phyloP scores from a whole-genome alignment of 1,284 basidiomycete genomes.

The Xanthoconium separans region DNA sequence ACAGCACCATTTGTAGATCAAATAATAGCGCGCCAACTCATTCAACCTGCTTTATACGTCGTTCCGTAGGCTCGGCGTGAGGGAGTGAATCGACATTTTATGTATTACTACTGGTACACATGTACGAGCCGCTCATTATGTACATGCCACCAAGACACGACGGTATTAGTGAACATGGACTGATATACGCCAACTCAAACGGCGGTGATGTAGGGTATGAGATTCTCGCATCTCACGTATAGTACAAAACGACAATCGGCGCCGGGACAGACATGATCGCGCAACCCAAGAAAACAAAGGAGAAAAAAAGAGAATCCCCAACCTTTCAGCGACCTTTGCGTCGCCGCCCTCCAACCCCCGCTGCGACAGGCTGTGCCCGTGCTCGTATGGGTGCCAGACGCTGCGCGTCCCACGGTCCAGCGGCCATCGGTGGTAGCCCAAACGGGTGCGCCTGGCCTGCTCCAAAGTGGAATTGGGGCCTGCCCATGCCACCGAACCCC shows the following conservation, averaged over 20 bases:
- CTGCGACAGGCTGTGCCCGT: not conserved
- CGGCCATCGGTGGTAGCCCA: not conserved
- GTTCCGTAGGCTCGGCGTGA: not conserved
- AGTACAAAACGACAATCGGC: not conserved
- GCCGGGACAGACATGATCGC: not conserved
- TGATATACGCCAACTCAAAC: conserved; percentile 1
- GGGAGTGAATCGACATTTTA: not conserved
- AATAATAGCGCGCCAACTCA: not conserved
- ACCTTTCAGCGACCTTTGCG: conserved; percentile 9
- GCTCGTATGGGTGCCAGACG: not conserved
- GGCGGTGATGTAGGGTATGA: not conserved
- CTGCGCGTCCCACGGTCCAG: not conserved
- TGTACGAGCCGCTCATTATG: not conserved
- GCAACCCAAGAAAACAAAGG: not conserved
- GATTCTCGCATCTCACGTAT: not conserved
- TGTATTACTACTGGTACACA: not conserved
- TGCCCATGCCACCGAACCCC: not conserved
- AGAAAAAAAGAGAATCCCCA: not conserved
- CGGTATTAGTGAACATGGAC: not conserved
- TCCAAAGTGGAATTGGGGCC: conserved; percentile 15
- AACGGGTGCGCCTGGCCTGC: conserved; percentile 15
- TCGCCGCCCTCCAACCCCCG: conserved; percentile 5
- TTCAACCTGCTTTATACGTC: not conserved
- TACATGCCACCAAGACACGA: not conserved
- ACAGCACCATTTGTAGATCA: not conserved